These are phyloP conservation scores for Dothistroma pini DNA, from an alignment of 2,329 filamentous ascomycete genomes.

Conservation along the genomic window DNA sequence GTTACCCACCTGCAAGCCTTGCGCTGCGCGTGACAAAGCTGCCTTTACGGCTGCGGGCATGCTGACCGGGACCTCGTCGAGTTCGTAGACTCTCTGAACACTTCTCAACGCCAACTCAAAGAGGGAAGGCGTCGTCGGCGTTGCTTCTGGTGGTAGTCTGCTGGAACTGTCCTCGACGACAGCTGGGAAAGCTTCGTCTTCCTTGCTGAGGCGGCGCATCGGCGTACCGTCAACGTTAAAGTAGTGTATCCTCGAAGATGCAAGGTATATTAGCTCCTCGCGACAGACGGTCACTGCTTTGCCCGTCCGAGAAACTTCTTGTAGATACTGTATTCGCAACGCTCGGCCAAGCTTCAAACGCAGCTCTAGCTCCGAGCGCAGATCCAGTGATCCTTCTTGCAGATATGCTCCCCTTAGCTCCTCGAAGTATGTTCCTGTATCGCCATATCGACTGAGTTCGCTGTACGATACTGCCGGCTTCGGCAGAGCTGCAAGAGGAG, in stretches of 20 bases:
- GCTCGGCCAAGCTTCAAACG: conserved; percentile 24
- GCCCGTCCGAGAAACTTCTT: conserved; percentile 16
- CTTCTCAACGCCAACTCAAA: conserved; percentile 35
- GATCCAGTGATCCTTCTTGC: conserved; percentile 10
- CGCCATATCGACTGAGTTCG: conserved; percentile 15
- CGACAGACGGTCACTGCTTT: conserved; percentile 11
- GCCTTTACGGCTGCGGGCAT: conserved; percentile 22
- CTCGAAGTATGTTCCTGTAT: conserved; percentile 17
- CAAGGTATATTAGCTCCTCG: conserved; percentile 32
- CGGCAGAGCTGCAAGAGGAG: conserved; percentile 9
- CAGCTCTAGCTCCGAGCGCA: conserved; percentile 21
- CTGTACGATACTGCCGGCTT: conserved; percentile 1
- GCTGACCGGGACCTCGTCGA: conserved; percentile 25
- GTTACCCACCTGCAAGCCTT: conserved; percentile 25
- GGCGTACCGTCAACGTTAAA: conserved; percentile 33
- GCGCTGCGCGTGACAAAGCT: conserved; percentile 22
- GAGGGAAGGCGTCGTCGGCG: conserved; percentile 31
- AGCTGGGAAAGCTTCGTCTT: conserved; percentile 7
- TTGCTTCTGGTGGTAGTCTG: neutral
- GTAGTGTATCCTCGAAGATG: conserved; percentile 26
- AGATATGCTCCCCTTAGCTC: conserved; percentile 9
- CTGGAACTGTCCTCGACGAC: conserved; percentile 8
- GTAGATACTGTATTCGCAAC: conserved; percentile 18
- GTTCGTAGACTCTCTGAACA: conserved; percentile 24
- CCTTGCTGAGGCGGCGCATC: conserved; percentile 3